phyloP scores from a whole-genome alignment of 129 eudicot genomes.

The Saussurea involucrata region DNA sequence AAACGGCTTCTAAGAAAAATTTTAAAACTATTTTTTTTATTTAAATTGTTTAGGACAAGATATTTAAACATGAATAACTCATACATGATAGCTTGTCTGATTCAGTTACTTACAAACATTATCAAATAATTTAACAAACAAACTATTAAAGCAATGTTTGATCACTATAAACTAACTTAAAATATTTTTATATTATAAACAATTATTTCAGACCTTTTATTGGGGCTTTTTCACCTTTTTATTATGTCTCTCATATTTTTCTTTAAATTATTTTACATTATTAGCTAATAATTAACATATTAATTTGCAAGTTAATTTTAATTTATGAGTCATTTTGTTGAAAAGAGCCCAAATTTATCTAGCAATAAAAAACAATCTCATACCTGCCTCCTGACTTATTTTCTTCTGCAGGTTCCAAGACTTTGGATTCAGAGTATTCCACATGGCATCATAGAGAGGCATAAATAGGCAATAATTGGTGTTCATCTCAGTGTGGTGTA shows the following conservation, averaged over 20 bases:
- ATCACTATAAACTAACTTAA: not conserved
- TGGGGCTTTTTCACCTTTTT: not conserved
- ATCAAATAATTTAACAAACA: not conserved
- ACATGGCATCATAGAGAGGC: constrained; percentile 80
- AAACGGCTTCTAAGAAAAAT: no score
- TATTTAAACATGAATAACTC: no score
- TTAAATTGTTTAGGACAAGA: no score
- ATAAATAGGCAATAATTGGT: constrained; percentile 82
- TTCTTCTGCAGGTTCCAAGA: constrained; percentile 78
- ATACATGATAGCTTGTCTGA: not conserved
- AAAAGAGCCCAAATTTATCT: no score
- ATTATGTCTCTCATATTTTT: not conserved
- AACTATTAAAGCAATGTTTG: not conserved
- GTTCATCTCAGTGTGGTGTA: constrained; percentile 65
- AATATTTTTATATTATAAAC: not conserved
- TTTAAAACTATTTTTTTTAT: no score
- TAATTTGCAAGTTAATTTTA: no score
- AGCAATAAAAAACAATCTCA: not conserved
- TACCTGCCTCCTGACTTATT: constrained; percentile 52
- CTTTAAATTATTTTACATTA: not conserved
- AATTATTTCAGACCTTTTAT: not conserved
- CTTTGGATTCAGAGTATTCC: constrained; percentile 60
- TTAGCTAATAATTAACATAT: not conserved
- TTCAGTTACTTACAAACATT: not conserved
- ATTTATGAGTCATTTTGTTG: no score